These are phyloP conservation scores for Puccinia sorghi DNA, from an alignment of 1,284 basidiomycete species.

Conservation along the genomic window DNA sequence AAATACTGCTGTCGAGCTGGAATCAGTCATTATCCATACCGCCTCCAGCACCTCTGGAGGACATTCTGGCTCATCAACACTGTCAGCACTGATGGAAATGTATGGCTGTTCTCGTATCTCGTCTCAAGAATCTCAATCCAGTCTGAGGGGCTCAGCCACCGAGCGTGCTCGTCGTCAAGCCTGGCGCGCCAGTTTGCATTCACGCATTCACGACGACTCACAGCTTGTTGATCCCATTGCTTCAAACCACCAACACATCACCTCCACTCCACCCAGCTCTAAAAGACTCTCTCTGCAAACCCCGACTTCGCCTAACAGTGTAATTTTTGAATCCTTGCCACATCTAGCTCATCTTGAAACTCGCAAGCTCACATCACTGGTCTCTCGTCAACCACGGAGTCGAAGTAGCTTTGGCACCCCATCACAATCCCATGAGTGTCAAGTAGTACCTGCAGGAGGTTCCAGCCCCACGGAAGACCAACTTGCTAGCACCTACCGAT, in stretches of 20 bases:
- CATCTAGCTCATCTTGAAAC: not conserved
- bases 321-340: not conserved
- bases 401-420: constrained; percentile 4
- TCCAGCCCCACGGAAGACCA: not conserved
- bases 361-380: not conserved
- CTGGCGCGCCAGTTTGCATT: constrained; percentile 24
- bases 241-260: not conserved
- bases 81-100: constrained; percentile 42
- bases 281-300: constrained; percentile 9
- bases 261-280: constrained; percentile 1
- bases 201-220: constrained; percentile 12
- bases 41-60: not conserved
- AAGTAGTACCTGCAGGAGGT: not conserved
- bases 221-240: not conserved
- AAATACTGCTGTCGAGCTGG: constrained; percentile 22
- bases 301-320: not conserved
- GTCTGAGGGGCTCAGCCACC: not conserved
- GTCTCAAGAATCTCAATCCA: not conserved
- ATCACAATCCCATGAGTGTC: not conserved
- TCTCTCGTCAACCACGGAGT: not conserved
- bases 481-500: not conserved
- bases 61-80: not conserved
- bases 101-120: constrained; percentile 38
- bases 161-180: constrained; percentile 20
- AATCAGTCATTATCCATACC: constrained; percentile 13